Percentiles rank a stretch among this genome's conserved stretches.
phyloP scores from a whole-genome alignment of 352 stramenopile species.

The Phytopythium aichiense region DNA sequence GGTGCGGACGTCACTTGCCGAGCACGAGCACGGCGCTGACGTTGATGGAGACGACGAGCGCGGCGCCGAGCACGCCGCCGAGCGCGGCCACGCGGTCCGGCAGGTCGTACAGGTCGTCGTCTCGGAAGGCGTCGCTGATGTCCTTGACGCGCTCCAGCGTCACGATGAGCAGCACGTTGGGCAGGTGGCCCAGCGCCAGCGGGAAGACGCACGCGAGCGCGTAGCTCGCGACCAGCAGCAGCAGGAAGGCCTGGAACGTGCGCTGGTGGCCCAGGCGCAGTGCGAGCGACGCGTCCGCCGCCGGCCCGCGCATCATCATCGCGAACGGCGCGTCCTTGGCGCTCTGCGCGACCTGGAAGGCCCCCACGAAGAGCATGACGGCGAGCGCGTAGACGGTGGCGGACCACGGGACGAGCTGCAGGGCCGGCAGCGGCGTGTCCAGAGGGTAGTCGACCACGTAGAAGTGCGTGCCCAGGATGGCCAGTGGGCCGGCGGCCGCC shows the following conservation, averaged over 20 bases:
- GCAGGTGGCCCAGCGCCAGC: conserved; percentile 51
- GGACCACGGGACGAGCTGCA: conserved; percentile 4
- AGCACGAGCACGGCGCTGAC: conserved; percentile 32
- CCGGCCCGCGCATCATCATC: conserved; percentile 36
- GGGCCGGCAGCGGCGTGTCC: conserved; percentile 31
- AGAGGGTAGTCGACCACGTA: conserved; percentile 37
- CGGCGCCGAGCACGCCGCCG: conserved; percentile 31
- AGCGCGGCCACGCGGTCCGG: conserved; percentile 50
- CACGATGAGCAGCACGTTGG: conserved; percentile 60
- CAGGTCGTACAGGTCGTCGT: conserved; percentile 58
- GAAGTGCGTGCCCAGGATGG: conserved; percentile 47
- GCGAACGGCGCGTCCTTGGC: conserved; percentile 68
- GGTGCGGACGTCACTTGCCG: conserved; percentile 3
- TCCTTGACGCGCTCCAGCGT: conserved; percentile 58
- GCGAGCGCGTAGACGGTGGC: conserved; percentile 44
- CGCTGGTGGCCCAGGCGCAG: conserved; percentile 50
- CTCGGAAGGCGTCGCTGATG: conserved; percentile 63
- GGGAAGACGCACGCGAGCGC: conserved; percentile 43
- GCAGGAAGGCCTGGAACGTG: conserved; percentile 59
- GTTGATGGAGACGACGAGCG: conserved; percentile 54
- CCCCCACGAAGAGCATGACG: conserved; percentile 56
- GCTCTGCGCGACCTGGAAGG: conserved; percentile 65
- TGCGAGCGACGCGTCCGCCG: conserved; percentile 40
- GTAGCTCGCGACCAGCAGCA: conserved; percentile 58
- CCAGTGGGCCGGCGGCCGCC: conserved; percentile 41